phyloP scores from a whole-genome alignment of 345 rosid genomes.

The Eucalyptus curtisii region DNA sequence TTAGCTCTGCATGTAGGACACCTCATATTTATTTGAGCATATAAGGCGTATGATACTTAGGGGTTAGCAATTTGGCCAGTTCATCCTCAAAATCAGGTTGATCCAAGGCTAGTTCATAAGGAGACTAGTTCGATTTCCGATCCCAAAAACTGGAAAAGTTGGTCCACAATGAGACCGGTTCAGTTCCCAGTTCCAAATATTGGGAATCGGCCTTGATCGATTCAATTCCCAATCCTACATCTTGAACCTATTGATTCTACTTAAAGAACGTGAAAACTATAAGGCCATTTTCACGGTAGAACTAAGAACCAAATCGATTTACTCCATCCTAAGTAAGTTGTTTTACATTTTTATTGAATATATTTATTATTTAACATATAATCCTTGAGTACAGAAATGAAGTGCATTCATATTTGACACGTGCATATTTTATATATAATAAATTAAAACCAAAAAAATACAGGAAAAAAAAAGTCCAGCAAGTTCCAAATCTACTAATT shows the following conservation, averaged over 20 bases:
- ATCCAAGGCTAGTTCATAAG: neutral
- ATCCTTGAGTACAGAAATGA: neutral
- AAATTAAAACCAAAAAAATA: neutral
- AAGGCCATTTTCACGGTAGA: neutral
- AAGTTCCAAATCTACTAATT: neutral
- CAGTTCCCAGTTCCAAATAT: accelerated
- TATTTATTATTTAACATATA: neutral
- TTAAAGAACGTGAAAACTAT: neutral
- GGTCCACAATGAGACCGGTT: neutral
- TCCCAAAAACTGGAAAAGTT: neutral
- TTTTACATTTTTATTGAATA: neutral
- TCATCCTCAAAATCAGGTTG: accelerated
- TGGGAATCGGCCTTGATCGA: neutral
- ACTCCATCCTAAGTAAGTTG: neutral
- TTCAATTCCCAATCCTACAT: neutral
- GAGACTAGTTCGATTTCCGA: accelerated
- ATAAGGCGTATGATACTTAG: neutral
- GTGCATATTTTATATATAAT: neutral
- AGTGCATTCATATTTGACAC: neutral
- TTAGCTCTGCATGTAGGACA: neutral
- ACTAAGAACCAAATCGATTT: neutral
- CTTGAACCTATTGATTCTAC: neutral
- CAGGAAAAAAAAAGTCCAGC: neutral
- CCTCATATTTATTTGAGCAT: neutral
- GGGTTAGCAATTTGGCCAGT: accelerated